Conservation (phyloP, 768 basidiomycete genomes). For the Tricholoma furcatifolium region DNA sequence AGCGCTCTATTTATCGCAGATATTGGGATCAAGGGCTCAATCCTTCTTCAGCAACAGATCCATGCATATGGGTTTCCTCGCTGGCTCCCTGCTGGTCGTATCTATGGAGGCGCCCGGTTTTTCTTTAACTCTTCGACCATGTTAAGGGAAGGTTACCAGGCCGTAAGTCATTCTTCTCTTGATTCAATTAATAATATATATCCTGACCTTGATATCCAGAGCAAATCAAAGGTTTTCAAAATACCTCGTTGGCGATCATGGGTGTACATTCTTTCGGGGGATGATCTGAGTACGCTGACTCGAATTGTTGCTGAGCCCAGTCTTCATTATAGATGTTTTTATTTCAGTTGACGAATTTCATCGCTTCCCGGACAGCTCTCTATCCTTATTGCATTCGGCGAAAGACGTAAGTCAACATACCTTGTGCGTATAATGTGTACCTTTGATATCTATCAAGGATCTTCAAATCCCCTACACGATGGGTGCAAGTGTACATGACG, state of each 20-base stretch:
- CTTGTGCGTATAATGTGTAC: background rate
- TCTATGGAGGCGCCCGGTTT: background rate
- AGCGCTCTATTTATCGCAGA: background rate
- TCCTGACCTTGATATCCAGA: background rate
- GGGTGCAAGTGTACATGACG: background rate
- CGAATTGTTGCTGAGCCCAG: background rate
- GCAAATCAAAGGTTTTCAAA: background rate
- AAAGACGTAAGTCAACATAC: background rate
- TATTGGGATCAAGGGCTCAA: background rate
- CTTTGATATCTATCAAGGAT: background rate
- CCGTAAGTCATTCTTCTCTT: background rate
- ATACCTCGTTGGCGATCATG: background rate
- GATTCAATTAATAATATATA: background rate
- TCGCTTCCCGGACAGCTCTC: background rate
- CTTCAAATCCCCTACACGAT: constrained; percentile 1
- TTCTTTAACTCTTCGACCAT: background rate
- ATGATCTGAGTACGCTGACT: background rate
- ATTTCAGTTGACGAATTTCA: background rate
- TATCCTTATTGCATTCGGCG: background rate
- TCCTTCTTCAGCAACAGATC: background rate
- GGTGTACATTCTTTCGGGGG: background rate
- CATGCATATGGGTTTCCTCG: background rate
- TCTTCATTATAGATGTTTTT: background rate
- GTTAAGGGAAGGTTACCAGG: background rate
- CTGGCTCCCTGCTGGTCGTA: background rate